These are phyloP conservation scores for Neurospora sp. DNA, from an alignment of 495 filamentous ascomycete genomes.

Conservation along the genomic window DNA sequence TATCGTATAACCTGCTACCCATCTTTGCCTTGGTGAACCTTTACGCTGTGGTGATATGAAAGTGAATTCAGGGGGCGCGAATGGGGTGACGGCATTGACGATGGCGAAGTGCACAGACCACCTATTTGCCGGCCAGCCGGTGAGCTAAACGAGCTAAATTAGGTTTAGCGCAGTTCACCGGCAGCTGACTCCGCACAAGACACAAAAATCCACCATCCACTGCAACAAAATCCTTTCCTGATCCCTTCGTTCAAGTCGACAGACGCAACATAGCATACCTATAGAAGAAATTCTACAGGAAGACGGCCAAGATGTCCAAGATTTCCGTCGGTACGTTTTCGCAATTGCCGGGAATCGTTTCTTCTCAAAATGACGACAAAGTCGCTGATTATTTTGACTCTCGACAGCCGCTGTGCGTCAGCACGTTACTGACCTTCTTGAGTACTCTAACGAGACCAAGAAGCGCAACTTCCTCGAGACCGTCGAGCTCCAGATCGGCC, in stretches of 20 bases:
- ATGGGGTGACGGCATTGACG: neutral
- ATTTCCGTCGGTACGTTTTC: constrained; percentile 54
- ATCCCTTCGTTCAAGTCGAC: constrained; percentile 8
- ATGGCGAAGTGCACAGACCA: neutral
- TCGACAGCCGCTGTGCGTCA: constrained; percentile 82
- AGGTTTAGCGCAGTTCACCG: neutral
- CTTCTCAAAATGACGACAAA: neutral
- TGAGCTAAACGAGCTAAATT: too few species aligned
- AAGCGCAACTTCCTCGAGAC: constrained; percentile 91
- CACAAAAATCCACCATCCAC: constrained; percentile 16
- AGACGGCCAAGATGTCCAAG: constrained; percentile 52
- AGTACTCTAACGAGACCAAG: constrained; percentile 94
- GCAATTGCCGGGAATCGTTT: neutral
- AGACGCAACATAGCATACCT: constrained; percentile 57
- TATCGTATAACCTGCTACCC: neutral
- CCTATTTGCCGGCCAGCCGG: neutral
- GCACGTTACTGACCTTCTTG: constrained; percentile 81
- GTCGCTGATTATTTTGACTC: neutral
- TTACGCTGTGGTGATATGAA: neutral
- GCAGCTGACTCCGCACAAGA: neutral
- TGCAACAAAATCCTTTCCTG: constrained; percentile 6
- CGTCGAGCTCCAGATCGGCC: constrained; percentile 79
- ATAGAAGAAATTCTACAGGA: constrained; percentile 43
- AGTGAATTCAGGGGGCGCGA: neutral
- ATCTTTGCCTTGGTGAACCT: neutral